phyloP scores from a whole-genome alignment of 148 eudicot species.

The Rhododendron henanense region DNA sequence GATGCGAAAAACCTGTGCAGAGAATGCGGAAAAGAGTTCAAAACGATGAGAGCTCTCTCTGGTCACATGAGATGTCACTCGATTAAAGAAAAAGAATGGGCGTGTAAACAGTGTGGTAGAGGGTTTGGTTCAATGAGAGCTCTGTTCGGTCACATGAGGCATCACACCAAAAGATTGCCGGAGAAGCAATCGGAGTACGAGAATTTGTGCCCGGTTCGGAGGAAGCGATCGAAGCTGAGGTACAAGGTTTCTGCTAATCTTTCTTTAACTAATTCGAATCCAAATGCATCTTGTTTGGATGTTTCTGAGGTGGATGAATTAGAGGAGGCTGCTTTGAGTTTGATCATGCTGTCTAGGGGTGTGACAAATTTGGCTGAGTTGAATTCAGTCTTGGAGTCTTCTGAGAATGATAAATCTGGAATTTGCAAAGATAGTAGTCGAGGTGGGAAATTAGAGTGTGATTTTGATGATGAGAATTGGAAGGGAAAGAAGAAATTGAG shows the following conservation, averaged over 20 bases:
- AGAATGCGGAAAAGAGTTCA: slow-evolving; percentile 55
- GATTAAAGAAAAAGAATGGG: slow-evolving; percentile 5
- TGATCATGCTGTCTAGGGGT: slow-evolving; percentile 60
- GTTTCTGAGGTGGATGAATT: slow-evolving; percentile 32
- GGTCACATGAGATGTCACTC: slow-evolving; percentile 57
- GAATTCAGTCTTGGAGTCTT: neutral
- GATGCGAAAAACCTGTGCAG: slow-evolving; percentile 22
- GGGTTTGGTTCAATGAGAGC: slow-evolving; percentile 39
- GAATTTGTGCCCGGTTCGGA: slow-evolving; percentile 13
- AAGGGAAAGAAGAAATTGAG: neutral
- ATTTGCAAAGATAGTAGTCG: slow-evolving; percentile 6
- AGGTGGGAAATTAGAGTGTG: neutral
- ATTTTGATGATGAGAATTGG: slow-evolving; percentile 5
- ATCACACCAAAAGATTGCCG: slow-evolving; percentile 27
- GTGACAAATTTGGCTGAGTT: slow-evolving; percentile 18
- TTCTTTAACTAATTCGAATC: slow-evolving; percentile 24
- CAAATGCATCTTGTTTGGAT: slow-evolving; percentile 13
- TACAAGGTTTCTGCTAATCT: slow-evolving; percentile 27
- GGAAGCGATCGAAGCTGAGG: slow-evolving; percentile 47
- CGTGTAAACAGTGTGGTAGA: slow-evolving; percentile 31
- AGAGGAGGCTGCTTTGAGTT: slow-evolving; percentile 43
- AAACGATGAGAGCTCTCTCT: slow-evolving; percentile 39
- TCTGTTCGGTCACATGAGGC: slow-evolving; percentile 50
- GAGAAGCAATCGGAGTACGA: slow-evolving; percentile 17
- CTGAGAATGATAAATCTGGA: slow-evolving; percentile 18